Base-by-base conservation (phyloP, 345 rosid genomes). In the Brassica carinata region DNA sequence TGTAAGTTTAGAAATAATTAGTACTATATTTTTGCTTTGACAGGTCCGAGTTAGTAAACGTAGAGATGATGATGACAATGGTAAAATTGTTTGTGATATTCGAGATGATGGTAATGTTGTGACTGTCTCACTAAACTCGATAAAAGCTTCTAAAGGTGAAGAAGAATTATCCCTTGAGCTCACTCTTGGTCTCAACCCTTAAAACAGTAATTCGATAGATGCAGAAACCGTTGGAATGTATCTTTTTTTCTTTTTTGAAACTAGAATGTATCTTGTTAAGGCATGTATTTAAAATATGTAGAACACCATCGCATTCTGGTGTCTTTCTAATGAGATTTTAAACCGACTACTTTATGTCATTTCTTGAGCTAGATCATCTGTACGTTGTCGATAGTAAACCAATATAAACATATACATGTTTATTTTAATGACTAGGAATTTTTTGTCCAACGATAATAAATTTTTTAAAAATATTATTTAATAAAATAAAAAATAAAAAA, bases 161-260 rank as follows among this genome's bases (percentile, higher is more conserved):
- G 64, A 76, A 29, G 64, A 81, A 38, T 40, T 71, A 69, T 81
- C 76, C 30, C 80, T 81, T 71, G 83, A 81, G 13, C 83, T 81
- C 73, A 64, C 80, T 40, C 80, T 81, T 29, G 76, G 76, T 70
- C 55, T 70, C 59, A 75, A 26, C 5, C 15, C 70, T 19, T 79
- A 40, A 51, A 51, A 72, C 58, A 53, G 17, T 45, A 36, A 10
- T 53, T 53, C 45, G n/a, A 36, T 33, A 10, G 51, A 18, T 65
- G 40, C 31, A 3, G 51, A 58, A 58, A 58, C 59, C 14, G 38
- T 38, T 66, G 61, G 53, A 73, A 33, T 8, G 63, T 78, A 29
- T 65, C 31, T 51, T 64, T 23, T 23, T 23, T 23, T 23, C 1
- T 23, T 23, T 23, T 23, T 23, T 23, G 26, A 23, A 23, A 23